phyloP scores from a whole-genome alignment of 805 yeast species.

The Zygosaccharomyces pseudorouxii region DNA sequence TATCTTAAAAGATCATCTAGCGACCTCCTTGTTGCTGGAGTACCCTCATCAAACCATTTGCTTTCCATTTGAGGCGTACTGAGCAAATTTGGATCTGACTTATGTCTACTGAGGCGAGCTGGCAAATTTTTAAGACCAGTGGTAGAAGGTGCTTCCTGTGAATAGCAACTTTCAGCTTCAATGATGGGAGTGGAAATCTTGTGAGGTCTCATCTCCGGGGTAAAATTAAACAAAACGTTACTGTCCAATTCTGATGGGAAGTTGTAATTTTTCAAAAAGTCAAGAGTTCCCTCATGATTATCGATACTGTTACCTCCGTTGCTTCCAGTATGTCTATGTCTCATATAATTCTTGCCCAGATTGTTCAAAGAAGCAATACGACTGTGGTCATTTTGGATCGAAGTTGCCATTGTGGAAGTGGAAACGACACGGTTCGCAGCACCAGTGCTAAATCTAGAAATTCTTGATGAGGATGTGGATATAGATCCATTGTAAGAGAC shows the following conservation, averaged over 20 bases:
- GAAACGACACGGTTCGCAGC: conserved; percentile 26
- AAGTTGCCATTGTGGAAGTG: conserved; percentile 31
- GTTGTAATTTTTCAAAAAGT: conserved; percentile 27
- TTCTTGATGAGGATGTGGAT: conserved; percentile 13
- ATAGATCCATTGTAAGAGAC: conserved; percentile 11
- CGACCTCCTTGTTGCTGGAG: conserved; percentile 23
- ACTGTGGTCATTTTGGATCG: conserved; percentile 17
- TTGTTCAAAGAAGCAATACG: conserved; percentile 14
- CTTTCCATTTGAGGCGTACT: conserved; percentile 26
- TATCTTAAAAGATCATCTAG: conserved; percentile 32
- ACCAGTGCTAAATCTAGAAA: conserved; percentile 11
- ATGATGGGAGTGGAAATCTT: conserved; percentile 7
- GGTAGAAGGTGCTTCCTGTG: not conserved
- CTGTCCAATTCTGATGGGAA: conserved; percentile 32
- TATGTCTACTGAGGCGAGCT: conserved; percentile 11
- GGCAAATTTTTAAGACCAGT: not conserved
- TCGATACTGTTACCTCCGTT: conserved; percentile 14
- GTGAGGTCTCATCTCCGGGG: not conserved
- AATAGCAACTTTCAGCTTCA: conserved; percentile 4
- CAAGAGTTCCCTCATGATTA: conserved; percentile 18
- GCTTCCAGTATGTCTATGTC: conserved; percentile 14
- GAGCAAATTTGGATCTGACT: conserved; percentile 20
- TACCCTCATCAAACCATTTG: conserved; percentile 20
- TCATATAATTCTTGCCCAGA: conserved; percentile 19
- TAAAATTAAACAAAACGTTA: conserved; percentile 8